Evolutionary conservation across 2,329 filamentous ascomycete species (phyloP).

Genomic region (Trichoderma hamatum): DNA sequence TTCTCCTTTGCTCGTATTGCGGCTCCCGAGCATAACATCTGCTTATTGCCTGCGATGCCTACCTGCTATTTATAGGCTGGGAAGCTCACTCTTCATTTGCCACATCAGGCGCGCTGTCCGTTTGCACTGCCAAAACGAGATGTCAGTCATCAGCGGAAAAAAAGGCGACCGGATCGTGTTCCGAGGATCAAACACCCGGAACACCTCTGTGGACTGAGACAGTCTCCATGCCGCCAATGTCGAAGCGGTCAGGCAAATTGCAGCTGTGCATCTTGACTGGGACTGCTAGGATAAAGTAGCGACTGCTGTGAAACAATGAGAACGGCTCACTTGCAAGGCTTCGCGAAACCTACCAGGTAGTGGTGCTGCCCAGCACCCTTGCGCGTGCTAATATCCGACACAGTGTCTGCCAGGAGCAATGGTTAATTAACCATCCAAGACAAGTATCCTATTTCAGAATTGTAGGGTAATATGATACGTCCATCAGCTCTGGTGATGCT

Average conservation of each 20-base stretch:
- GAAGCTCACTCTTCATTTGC: slow-evolving; percentile 19
- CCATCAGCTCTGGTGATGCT: not conserved
- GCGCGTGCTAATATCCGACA: slow-evolving; percentile 17
- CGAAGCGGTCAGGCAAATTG: not conserved
- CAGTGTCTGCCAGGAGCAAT: not conserved
- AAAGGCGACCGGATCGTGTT: not conserved
- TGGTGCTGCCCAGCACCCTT: not conserved
- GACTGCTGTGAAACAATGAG: slow-evolving; percentile 18
- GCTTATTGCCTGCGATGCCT: not conserved
- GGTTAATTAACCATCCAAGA: not conserved
- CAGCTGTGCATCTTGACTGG: not conserved
- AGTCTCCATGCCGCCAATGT: not conserved
- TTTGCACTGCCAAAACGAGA: not conserved
- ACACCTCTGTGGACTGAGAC: slow-evolving; percentile 2
- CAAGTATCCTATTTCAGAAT: slow-evolving; percentile 1
- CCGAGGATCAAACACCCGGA: not conserved
- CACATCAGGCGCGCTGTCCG: not conserved
- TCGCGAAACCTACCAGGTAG: not conserved
- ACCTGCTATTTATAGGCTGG: slow-evolving; percentile 18
- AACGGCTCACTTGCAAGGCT: slow-evolving; percentile 3
- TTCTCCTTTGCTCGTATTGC: slow-evolving; percentile 23
- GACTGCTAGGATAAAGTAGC: not conserved
- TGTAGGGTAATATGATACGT: slow-evolving; percentile 3
- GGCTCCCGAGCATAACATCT: not conserved
- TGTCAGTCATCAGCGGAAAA: not conserved